Base-by-base conservation (phyloP, 2,329 filamentous ascomycete genomes). In the Lasiodiplodia gonubiensis region DNA sequence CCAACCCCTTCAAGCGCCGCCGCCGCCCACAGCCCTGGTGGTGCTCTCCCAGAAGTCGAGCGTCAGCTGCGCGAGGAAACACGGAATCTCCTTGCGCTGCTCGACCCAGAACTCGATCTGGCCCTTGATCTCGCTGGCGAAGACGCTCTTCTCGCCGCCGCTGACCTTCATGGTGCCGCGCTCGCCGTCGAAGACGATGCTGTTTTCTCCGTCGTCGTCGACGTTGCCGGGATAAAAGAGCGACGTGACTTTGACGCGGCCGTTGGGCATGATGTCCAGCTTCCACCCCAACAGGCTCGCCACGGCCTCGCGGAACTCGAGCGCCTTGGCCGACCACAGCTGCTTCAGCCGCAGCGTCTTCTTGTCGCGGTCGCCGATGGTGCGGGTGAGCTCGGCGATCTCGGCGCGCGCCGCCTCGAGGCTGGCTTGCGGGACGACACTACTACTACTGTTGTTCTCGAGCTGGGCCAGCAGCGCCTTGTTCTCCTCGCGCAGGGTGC, bases 91-190 rank as follows among this genome's bases (percentile, higher is more conserved):
- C 55, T 93, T 94, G 82, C 93, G 89, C 73, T 95, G 93, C 74
- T 96, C 88, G 0, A 98, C 94, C 94, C 95, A 99, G 79, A 97
- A 98, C 71, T 93, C 90, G 74, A 97, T 94, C 77, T 94, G 88
- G 74, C 92, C 91, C 71, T 87, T 87, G 70, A 99, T 97, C 79
- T 93, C 90, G 66, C 87, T 82, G 1, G 94, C 95, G 79, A 99
- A 99, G 14, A 88, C 85, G 75, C 92, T 96, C 75, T 92, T 87
- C 1, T 93, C 92, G 0, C 95, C 95, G 1, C 95, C 95, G 39
- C 90, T 92, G 67, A 99, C 92, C 85, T 99, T 99, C 95, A 99
- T 99, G 0, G 94, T 97, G 8, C 94, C 95, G 68, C 91, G 89
- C 81, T 97, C 93, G 63, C 93, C 93, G 79, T 97, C 93, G 77